phyloP scores from a whole-genome alignment of 345 rosid species.

The Lepidium didymum region DNA sequence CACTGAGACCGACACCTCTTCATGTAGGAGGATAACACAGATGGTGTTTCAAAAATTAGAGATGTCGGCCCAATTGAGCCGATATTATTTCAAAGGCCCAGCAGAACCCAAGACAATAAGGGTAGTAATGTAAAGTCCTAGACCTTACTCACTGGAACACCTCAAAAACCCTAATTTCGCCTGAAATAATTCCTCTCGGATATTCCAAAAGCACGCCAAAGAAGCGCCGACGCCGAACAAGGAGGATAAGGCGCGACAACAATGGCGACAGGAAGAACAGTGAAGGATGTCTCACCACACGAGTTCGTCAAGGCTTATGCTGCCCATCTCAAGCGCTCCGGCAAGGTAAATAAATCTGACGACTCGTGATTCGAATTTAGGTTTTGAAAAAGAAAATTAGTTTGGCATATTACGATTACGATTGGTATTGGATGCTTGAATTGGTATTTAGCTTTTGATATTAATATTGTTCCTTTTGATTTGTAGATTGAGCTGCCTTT shows the following conservation, averaged over 20 bases:
- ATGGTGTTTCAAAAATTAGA: no score
- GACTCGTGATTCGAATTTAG: neutral
- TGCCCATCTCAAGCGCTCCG: constrained; percentile 36
- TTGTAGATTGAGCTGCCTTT: constrained; percentile 54
- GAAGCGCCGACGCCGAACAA: constrained; percentile 24
- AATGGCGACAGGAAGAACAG: constrained; percentile 31
- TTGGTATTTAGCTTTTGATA: neutral
- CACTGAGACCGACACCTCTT: no score
- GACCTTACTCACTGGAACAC: neutral
- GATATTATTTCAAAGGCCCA: neutral
- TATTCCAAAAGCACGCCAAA: neutral
- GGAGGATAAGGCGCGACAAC: constrained; percentile 3
- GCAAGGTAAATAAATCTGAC: constrained; percentile 26
- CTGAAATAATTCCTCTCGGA: neutral
- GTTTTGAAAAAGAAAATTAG: neutral
- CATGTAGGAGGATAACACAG: no score
- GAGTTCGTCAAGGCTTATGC: constrained; percentile 40
- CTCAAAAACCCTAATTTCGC: constrained; percentile 23
- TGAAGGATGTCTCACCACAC: constrained; percentile 37
- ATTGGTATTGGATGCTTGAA: neutral
- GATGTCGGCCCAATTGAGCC: no score
- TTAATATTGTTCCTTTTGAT: neutral
- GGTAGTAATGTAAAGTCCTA: constrained; percentile 1
- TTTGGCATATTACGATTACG: neutral
- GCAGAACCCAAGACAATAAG: neutral